Base-by-base conservation (phyloP, 108 stramenopile species). In the Cyclotella baltica region DNA sequence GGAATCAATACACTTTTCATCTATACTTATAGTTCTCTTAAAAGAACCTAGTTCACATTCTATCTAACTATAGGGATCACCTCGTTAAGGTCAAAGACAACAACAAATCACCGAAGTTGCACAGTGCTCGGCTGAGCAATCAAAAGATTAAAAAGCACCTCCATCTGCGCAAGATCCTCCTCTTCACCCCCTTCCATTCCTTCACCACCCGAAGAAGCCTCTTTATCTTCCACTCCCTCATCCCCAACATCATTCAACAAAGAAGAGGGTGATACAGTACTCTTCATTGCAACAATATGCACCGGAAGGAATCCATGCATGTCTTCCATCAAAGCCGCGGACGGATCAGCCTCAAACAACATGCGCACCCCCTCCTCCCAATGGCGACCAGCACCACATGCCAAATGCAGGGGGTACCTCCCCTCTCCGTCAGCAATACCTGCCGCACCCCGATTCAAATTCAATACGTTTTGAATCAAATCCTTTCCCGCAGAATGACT, bases 341-440 rank as follows among this genome's bases (percentile, higher is more conserved):
- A 80, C 5, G 91, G 87, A 66, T 92, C 80, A 25, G 89, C 91
- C 31, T 84, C 75, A 68, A 92, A 90, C n/a, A 90, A 67, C 18
- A 55, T 47, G 15, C 79, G 76, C 4, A 92, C 22, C 0, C 91
- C 89, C 27, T 73, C 80, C 63, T 78, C 80, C 93, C 93, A 92
- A 16, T 62, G 65, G 29, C 88, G 85, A 8, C 90, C 90, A 18
- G 78, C 40, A 37, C 82, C 88, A 75, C 91, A 92, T 29, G 88
- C 90, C 30, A 90, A 55, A 67, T 94, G 93, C 4, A 94, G 68
- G 2, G 93, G 90, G 66, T 85, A 71, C 53, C 79, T 88, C 20
- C 93, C 91, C 29, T 84, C 66, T 16, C 88, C 83, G 67, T 94
- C 89, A 1, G 90, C 67, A 57, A 90, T 72, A 8, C 85, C 75